phyloP scores from a whole-genome alignment of 805 yeast species.

The Ogataea ramenticola region DNA sequence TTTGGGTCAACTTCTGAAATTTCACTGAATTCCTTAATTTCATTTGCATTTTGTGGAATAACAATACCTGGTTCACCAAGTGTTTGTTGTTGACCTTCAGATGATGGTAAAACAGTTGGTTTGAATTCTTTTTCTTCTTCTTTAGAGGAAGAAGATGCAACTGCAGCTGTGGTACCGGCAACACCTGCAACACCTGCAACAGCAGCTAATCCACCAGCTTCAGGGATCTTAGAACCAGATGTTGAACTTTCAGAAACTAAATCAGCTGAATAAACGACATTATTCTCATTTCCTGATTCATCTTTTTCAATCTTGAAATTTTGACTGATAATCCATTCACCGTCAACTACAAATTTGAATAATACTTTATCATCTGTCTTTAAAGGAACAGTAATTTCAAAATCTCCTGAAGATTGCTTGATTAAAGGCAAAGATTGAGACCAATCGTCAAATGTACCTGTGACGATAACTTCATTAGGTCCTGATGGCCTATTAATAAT shows the following conservation, averaged over 20 bases:
- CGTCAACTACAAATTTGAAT: constrained; percentile 57
- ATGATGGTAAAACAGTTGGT: constrained; percentile 40
- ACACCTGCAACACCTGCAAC: constrained; percentile 11
- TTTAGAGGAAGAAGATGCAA: constrained; percentile 9
- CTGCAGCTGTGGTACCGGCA: constrained; percentile 9
- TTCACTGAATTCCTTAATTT: constrained; percentile 59
- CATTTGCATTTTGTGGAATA: constrained; percentile 54
- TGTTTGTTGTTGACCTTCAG: constrained; percentile 34
- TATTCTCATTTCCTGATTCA: constrained; percentile 45
- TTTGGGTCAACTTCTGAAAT: constrained; percentile 51
- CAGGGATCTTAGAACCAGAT: constrained; percentile 32
- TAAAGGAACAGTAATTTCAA: constrained; percentile 25
- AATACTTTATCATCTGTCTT: constrained; percentile 16
- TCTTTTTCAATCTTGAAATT: constrained; percentile 37
- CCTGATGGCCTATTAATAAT: constrained; percentile 24
- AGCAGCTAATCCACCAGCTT: constrained; percentile 37
- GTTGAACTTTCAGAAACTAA: constrained; percentile 23
- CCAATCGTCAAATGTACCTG: constrained; percentile 60
- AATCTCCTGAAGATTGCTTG: constrained; percentile 32
- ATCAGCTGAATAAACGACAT: constrained; percentile 34
- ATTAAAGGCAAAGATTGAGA: constrained; percentile 39
- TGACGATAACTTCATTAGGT: constrained; percentile 39
- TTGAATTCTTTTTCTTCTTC: constrained; percentile 10
- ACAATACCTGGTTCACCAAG: constrained; percentile 71
- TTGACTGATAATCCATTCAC: constrained; percentile 43